Evolutionary conservation across 169 alveolate species (phyloP), one percentile per base, ranked within the genome.

Genomic region (Pseudocohnilembus persalinus): DNA sequence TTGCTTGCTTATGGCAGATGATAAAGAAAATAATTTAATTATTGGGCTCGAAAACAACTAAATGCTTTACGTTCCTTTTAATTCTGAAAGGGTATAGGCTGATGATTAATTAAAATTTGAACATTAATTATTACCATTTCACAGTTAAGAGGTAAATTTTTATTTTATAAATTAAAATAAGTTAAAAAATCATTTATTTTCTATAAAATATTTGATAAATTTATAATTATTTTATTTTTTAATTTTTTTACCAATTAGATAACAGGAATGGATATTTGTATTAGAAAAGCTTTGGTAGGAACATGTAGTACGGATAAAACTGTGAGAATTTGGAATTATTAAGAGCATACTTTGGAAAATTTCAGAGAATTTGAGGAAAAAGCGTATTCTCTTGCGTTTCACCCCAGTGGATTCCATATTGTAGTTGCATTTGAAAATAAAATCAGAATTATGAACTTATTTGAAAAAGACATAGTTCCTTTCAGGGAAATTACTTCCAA

Each of bases 321-420:
- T 72, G 98, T 97, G n/a, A 90, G 98, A 30, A 96, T 97, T 30
- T 97, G 99, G 98, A 96, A 98, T 93, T 98, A 93, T 82, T 81
- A 89, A 29, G 94, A 95, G 82, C 91, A 89, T 82, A 88, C 91
- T 32, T 96, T 95, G 33, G 99, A 96, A 88, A 96, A 96, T 30
- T 91, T 96, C 88, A 95, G 96, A 87, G 84, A 84, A 82, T 97
- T 96, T 91, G 94, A 94, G 84, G 99, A 96, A 88, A 98, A 96
- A 92, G 97, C 97, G 31, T 94, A 88, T 82, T 84, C 96, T 77
- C 95, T 97, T 6, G 98, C 99, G 28, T 95, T 96, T 91, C 99
- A 97, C 88, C 99, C 99, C 0, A 92, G 97, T 65, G 98, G 99
- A 30, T 96, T 95, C 92, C 99, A 97, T 90, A 92, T 97, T 28